Evolutionary conservation across 805 yeast species (phyloP), one percentile per base, ranked within the genome.

Genomic region (Pichia nanzhaoensis): DNA sequence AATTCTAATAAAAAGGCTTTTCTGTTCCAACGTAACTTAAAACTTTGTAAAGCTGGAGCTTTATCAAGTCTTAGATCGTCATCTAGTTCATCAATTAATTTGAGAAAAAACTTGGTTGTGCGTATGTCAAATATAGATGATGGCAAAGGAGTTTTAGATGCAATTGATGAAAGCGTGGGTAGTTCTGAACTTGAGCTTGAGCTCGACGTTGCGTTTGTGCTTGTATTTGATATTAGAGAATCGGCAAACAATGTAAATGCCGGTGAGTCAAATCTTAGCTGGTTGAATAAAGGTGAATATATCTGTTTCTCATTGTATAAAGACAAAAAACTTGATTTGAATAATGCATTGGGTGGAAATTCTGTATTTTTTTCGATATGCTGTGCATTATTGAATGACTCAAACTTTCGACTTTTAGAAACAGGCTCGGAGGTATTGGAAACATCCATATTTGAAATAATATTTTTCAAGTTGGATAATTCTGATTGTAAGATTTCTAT

Each of bases 51-150:
- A 4, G 41, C 41, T 2, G 82, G 78, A 0, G 90, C 80, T 35
- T 64, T 59, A 47, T 83, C 90, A 21, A 84, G 62, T 50, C 78
- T 74, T 34, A 84, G 58, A 1, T 82, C 73, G 1, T 90, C 84
- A 47, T 86, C 96, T 38, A 91, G 71, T 57, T 91, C 99, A 51
- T 88, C 95, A 16, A 70, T 57, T 18, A 87, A 61, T 47, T 75
- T 73, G 51, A 81, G 80, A 60, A 84, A 78, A 55, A 82, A 80
- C 51, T 74, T 72, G 12, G 80, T 63, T 9, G 71, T 75, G 51
- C 73, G 74, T 50, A 82, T 61, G 21, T 50, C 54, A 14, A 52
- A 30, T 4, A 37, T 13, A 13, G 41, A 17, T 3, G 43, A 18
- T 3, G 36, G 10, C n/a, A 28, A 14, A 2, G 41, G 22, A 12